Evolutionary conservation across 2,329 filamentous ascomycete genomes (phyloP).

Genomic region (Monosporascus sp.): DNA sequence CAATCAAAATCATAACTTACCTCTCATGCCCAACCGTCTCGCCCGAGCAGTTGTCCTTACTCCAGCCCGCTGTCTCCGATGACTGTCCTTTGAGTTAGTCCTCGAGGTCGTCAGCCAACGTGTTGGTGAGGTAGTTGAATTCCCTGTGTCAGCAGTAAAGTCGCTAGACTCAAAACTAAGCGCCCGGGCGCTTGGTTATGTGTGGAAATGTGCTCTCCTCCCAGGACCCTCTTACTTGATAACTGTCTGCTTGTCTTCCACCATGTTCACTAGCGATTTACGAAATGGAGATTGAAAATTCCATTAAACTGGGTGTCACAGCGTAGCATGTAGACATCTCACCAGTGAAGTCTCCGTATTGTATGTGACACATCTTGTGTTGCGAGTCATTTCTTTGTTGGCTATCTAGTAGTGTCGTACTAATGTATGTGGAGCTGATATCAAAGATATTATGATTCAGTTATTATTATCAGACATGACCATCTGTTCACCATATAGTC

Average conservation of each 20-base stretch:
- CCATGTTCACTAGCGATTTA: conserved; percentile 10
- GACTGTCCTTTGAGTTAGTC: conserved; percentile 47
- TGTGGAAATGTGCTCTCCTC: not conserved
- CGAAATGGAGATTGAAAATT: not conserved
- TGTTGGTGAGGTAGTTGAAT: conserved; percentile 57
- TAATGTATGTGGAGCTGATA: not conserved
- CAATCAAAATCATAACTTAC: conserved; percentile 4
- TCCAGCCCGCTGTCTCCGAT: conserved; percentile 47
- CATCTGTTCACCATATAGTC: not conserved
- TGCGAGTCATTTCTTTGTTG: not conserved
- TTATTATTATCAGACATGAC: not conserved
- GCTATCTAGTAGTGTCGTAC: not conserved
- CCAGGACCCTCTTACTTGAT: conserved; percentile 13
- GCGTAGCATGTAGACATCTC: no score
- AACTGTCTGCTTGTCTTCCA: conserved; percentile 19
- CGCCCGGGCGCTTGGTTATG: no score
- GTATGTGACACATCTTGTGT: not conserved
- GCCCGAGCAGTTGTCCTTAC: conserved; percentile 44
- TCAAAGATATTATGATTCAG: conserved; percentile 16
- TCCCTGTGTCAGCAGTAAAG: conserved; percentile 33
- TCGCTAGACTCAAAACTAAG: no score
- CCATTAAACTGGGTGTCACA: no score
- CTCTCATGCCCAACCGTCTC: conserved; percentile 52
- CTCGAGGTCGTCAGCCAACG: conserved; percentile 48
- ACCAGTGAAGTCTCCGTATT: no score